These are phyloP conservation scores for Serendipita sp. DNA, from an alignment of 768 basidiomycete genomes.

Conservation along the genomic window DNA sequence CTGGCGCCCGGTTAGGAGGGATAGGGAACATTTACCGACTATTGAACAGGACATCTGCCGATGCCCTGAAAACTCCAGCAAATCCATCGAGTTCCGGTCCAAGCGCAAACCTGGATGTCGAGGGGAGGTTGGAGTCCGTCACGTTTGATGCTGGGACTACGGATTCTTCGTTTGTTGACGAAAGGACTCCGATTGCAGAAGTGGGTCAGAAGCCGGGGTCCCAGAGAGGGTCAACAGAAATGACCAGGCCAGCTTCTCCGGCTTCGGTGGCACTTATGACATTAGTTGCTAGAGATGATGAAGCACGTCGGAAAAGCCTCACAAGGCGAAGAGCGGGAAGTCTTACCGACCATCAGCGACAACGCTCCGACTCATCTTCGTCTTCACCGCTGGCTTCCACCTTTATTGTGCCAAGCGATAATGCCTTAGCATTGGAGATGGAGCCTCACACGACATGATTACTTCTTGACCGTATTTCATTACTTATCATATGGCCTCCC, in stretches of 20 bases:
- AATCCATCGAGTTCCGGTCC: neutral
- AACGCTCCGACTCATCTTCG: neutral
- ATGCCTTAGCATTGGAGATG: neutral
- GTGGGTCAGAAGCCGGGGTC: neutral
- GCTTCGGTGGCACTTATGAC: neutral
- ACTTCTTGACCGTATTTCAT: neutral
- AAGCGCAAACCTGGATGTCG: too few species aligned
- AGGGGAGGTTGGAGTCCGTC: too few species aligned
- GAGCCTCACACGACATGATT: neutral
- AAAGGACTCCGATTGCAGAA: neutral
- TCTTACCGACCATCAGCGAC: neutral
- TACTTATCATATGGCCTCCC: too few species aligned
- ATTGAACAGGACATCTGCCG: neutral
- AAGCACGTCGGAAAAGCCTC: neutral
- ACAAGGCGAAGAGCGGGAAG: neutral
- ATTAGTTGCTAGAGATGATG: neutral
- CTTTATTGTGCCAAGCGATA: neutral
- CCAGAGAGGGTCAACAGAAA: neutral
- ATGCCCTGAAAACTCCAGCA: neutral
- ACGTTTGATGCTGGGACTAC: neutral
- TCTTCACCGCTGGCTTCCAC: neutral
- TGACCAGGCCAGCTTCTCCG: neutral
- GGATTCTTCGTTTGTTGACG: too few species aligned
- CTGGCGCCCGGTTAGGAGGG: neutral
- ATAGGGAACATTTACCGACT: conserved; percentile 4